Base-by-base conservation (phyloP, 768 basidiomycete species). In the Auricularia cornea region DNA sequence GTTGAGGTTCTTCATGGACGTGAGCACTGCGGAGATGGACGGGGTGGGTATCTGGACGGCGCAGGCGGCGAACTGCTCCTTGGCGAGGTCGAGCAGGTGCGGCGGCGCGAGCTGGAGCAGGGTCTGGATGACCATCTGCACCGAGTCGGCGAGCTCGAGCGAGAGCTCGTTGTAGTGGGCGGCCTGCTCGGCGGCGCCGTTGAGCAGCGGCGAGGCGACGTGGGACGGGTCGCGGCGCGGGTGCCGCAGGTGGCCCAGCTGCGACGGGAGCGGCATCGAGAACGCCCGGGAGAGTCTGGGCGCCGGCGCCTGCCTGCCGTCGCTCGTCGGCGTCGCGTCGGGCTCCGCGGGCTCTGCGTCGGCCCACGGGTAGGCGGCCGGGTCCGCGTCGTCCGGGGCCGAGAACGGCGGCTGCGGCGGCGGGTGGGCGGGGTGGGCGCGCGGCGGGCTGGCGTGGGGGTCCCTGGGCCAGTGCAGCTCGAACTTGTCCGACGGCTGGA, bases 1-100 rank as follows among this genome's bases (percentile, higher is more conserved):
- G 72, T 96, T 96, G 67, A 98, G 83, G 67, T 89, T 90, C 76
- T 94, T 93, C 91, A 97, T 92, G 41, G 88, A 83, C 20, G 91
- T 92, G 72, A 97, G 84, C 72, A 98, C 81, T 41, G 92, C 91
- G 20, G 91, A 90, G 74, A 98, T 82, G 67, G 89, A 92, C 5
- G 93, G 84, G 0, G 90, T 90, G 11, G 94, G 95, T 52, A 97
- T 84, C 40, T 91, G 87, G 29, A 98, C 75, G 2, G 93, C 84
- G 72, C 92, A 96, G 29, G 92, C 89, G 1, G 94, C 89, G 70
- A 94, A 90, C 71, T 94, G 94, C 70, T 98, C 94, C 73, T 91
- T 95, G 2, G 89, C 87, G n/a, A 90, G 85, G 71, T 97, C 94
- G 56, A 97, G 81, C 23, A 97, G 77, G 73, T 98, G 95, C 0